Evolutionary conservation across 805 yeast species (phyloP), one percentile per base, ranked within the genome.

Genomic region (Pichia thaimueangensis): DNA sequence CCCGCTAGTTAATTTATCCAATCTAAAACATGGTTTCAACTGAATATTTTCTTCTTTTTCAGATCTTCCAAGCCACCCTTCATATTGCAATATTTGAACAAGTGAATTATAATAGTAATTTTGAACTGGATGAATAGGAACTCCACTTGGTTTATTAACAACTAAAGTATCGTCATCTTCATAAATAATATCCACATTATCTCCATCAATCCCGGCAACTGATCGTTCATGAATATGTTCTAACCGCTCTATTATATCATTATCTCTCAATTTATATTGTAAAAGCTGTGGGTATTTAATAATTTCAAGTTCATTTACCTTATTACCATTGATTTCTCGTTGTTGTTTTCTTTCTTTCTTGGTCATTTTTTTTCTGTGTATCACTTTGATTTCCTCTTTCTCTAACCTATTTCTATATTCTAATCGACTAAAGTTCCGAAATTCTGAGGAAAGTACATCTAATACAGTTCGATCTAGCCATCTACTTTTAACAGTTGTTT

Each of bases 1-100:
- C 1, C 82, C 82, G 34, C 77, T 71, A 1, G 81, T 76, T 9
- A 68, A 64, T 49, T 71, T 74, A 49, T 76, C 82, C 12, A 76
- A 56, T 20, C 82, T 59, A 51, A 75, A 78, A 45, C 75, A 71
- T 2, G 76, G 65, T 17, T 55, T 48, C 4, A 59, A 16, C n/a
- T 28, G 35, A 11, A 20, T 6, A 16, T 33, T 15, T 8, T 8
- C 15, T 7, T 7, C 10, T 15, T 15, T 13, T n/a, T 12, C 16
- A 10, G 32, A 28, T 6, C 21, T 20, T n/a, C 39, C 39, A 3
- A 19, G 30, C 46, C 46, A 32, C 17, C 60, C 43, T 22, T 39
- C 69, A 28, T 54, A 48, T 43, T 69, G 65, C 35, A 74, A 35
- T 1, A 75, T 67, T 53, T 74, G 78, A 2, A 69, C 65, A 21